phyloP scores from a whole-genome alignment of 306 rosid species.

The Geum urbanum region DNA sequence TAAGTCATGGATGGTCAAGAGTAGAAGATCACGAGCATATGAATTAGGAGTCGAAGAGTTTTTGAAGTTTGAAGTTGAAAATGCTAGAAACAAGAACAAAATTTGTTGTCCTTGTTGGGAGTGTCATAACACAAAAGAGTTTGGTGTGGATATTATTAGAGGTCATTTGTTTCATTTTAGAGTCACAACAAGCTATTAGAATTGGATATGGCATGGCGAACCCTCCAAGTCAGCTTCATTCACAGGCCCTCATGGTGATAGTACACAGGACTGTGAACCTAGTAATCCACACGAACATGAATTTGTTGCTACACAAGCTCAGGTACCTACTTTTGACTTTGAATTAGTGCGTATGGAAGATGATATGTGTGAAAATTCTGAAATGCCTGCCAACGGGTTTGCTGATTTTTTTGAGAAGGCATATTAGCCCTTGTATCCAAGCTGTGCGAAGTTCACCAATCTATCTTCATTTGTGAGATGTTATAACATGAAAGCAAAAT shows the following conservation, averaged over 20 bases:
- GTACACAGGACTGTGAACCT: background rate
- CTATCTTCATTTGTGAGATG: background rate
- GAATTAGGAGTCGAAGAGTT: background rate
- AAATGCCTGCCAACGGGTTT: background rate
- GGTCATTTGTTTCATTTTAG: background rate
- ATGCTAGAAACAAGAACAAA: background rate
- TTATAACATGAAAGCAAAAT: background rate
- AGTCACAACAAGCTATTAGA: background rate
- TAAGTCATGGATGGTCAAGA: background rate
- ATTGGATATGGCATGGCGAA: background rate
- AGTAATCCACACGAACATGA: background rate
- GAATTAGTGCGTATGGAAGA: background rate
- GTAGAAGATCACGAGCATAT: background rate
- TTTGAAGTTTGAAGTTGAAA: background rate
- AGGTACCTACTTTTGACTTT: background rate
- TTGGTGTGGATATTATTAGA: background rate
- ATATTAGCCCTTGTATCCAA: background rate
- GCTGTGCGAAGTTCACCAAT: background rate
- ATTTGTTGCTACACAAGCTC: background rate
- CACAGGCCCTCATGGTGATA: background rate
- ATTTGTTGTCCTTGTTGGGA: background rate
- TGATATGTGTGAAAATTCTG: background rate
- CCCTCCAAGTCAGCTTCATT: background rate
- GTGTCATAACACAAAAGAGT: background rate
- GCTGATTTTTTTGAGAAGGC: background rate